Evolutionary conservation across 495 filamentous ascomycete species (phyloP).

Genomic region (Neurospora discreta): DNA sequence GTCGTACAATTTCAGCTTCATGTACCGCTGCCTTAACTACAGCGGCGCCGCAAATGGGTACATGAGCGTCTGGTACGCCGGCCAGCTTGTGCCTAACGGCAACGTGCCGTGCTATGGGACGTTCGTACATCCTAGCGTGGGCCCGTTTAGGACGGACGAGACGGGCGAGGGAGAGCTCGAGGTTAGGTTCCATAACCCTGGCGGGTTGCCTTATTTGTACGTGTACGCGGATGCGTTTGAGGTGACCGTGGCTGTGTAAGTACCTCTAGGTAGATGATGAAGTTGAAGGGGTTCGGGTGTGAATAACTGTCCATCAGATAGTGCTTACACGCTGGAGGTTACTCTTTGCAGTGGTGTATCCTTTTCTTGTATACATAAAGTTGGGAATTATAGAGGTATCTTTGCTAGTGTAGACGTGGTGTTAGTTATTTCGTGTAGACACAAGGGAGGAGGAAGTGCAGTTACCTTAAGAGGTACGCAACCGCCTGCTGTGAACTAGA

Average conservation of each 20-base stretch:
- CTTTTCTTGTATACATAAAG: background rate
- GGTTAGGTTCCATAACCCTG: slow-evolving; percentile 8
- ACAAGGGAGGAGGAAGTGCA: too few species aligned
- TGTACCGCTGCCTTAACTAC: slow-evolving; percentile 17
- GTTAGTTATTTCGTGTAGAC: background rate
- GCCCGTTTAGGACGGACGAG: slow-evolving; percentile 7
- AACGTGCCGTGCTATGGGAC: background rate
- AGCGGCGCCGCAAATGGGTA: background rate
- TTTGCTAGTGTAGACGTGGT: background rate
- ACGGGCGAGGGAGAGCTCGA: slow-evolving; percentile 10
- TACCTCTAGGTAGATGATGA: background rate
- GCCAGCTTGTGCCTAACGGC: background rate
- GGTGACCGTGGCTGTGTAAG: background rate
- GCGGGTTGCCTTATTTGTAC: slow-evolving; percentile 8
- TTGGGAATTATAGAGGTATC: background rate
- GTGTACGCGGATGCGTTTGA: slow-evolving; percentile 15
- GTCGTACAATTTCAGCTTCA: slow-evolving; percentile 7
- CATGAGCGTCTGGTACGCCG: background rate
- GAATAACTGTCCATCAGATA: background rate
- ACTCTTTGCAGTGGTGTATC: background rate
- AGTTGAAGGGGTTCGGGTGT: background rate
- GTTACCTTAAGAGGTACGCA: too few species aligned
- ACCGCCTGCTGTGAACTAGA: too few species aligned
- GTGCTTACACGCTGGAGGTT: background rate
- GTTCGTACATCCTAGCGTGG: slow-evolving; percentile 3